A percentile compares a stretch with the other conserved stretches of the same genome.
Evolutionary conservation across 2,329 filamentous ascomycete species (phyloP).

Genomic region (Harringtonia aguacate): DNA sequence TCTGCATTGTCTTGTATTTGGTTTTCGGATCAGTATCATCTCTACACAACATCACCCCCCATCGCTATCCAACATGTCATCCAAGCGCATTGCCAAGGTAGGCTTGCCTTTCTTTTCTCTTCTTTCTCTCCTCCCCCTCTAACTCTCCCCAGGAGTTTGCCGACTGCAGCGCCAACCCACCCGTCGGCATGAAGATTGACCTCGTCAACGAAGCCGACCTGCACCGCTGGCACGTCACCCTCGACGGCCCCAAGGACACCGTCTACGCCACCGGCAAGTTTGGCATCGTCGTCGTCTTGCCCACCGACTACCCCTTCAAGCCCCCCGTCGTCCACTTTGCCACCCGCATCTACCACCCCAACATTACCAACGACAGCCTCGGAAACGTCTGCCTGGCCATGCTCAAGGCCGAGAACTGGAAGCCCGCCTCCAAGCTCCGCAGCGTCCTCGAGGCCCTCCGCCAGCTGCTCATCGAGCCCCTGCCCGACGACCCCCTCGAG

Average conservation of each 20-base stretch:
- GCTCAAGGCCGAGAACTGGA: constrained; percentile 83
- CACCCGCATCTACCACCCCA: constrained; percentile 93
- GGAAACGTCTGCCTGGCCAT: constrained; percentile 80
- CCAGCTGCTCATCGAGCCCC: constrained; percentile 66
- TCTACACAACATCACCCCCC: constrained; percentile 14
- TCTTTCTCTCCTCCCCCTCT: background rate
- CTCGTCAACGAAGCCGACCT: constrained; percentile 37
- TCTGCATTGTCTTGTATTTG: background rate
- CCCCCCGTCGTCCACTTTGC: constrained; percentile 68
- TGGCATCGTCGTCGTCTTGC: constrained; percentile 61
- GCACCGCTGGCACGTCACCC: constrained; percentile 39
- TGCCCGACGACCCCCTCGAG: constrained; percentile 85
- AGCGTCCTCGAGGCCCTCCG: constrained; percentile 69
- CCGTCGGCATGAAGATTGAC: constrained; percentile 33
- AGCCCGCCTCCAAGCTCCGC: constrained; percentile 68
- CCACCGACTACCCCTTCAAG: constrained; percentile 82
- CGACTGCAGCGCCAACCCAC: constrained; percentile 37
- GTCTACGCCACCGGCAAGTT: constrained; percentile 58
- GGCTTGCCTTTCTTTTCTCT: background rate
- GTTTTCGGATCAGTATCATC: background rate
- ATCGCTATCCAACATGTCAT: constrained; percentile 24
- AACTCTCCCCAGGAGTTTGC: constrained; percentile 35
- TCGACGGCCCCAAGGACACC: constrained; percentile 32
- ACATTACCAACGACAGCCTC: constrained; percentile 77
- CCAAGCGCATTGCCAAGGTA: constrained; percentile 15